Evolutionary conservation across 2,329 filamentous ascomycete species (phyloP), one percentile per base, ranked within the genome.

Genomic region (Aaosphaeria arxii): DNA sequence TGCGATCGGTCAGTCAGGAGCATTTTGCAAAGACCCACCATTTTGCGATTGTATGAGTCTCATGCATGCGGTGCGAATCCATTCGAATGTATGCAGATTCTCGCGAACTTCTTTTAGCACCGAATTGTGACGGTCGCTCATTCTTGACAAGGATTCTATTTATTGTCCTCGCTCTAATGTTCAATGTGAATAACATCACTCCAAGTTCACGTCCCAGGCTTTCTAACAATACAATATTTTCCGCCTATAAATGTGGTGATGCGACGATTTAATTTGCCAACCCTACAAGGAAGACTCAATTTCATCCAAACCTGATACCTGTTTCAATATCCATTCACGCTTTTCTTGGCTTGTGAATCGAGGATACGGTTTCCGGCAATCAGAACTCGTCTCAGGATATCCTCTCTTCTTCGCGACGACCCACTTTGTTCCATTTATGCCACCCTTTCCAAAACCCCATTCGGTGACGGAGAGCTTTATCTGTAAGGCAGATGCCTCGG

Each of bases 401-500:
- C 77, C 79, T 13, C 69, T 68, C 29, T 77, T 62, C 58, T 81
- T 76, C 35, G 75, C 77, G 33, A 82, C 79, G n/a, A 81, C 74
- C 74, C 77, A 83, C 62, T 83, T 83, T 6, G 77, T 83, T 7
- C 81, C 80, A 56, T 82, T 82, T 61, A 84, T 81, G n/a, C 79
- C 80, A 4, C 77, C 77, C 61, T 80, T 81, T 30, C 67, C 78
- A 45, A 84, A 80, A 1, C 77, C 80, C 74, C 75, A 80, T 69
- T 83, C 80, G 48, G 74, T 73, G 56, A 75, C 67, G 5, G 75
- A 77, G 35, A 82, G 68, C 63, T 77, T 71, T 44, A 77, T 66
- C 61, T 83, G 80, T 4, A 77, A 67, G 2, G 70, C 67, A 29
- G 74, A 70, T 0, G 79, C 80, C 59, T 80, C 77, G 7, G 71